These are phyloP conservation scores for Micromonas commoda DNA, from an alignment of 139 green algal species.

Conservation along the genomic window DNA sequence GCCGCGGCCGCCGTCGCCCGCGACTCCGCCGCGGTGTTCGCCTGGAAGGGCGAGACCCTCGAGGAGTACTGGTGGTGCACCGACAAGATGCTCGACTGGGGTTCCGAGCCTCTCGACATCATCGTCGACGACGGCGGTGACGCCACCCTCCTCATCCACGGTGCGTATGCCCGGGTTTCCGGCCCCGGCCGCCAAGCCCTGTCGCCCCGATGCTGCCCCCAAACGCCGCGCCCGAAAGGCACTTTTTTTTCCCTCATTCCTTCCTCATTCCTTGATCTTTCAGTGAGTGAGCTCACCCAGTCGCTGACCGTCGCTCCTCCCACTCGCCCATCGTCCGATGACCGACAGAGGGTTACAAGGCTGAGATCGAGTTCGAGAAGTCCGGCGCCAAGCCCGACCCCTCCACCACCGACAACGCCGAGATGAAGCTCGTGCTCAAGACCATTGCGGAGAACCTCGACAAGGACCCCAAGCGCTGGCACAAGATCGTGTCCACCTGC, in stretches of 20 bases:
- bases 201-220: no score
- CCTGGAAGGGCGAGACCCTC: constrained; percentile 99
- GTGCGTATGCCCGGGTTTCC: no score
- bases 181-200: no score
- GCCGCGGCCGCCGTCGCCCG: constrained; percentile 92
- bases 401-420: constrained; percentile 86
- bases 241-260: no score
- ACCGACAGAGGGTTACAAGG: constrained; percentile 95
- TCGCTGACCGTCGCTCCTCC: background rate
- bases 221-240: no score
- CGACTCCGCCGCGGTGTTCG: constrained; percentile 91
- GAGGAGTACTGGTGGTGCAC: constrained; percentile 99
- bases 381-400: constrained; percentile 88
- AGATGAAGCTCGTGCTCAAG: constrained; percentile 97
- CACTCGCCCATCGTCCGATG: no score
- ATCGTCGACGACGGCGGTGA: constrained; percentile 98
- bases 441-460: constrained; percentile 79
- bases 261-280: no score
- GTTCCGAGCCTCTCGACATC: constrained; percentile 75
- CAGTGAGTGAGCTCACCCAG: no score
- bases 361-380: constrained; percentile 84
- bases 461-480: constrained; percentile 59
- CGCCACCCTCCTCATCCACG: constrained; percentile 97
- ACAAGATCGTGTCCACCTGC: constrained; percentile 71
- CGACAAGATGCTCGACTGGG: constrained; percentile 84